Conservation (phyloP, 352 stramenopile genomes). For the Pythium utonaiense region DNA sequence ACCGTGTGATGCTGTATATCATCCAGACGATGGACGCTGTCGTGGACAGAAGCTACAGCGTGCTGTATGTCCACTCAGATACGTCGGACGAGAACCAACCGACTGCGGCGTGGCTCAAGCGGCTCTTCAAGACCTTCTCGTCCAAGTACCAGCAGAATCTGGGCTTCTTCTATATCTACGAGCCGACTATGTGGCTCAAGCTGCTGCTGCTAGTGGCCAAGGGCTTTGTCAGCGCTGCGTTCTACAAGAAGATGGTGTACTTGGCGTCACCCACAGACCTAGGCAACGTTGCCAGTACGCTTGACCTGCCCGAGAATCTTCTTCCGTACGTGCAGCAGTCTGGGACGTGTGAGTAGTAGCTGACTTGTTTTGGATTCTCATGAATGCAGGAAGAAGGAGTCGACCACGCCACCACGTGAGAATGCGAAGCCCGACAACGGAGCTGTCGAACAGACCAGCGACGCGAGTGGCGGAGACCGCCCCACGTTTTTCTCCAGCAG, state of each 20-base stretch:
- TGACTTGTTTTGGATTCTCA: not conserved
- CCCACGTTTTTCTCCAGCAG: not conserved
- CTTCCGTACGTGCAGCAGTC: slow-evolving; percentile 30
- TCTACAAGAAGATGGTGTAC: slow-evolving; percentile 82
- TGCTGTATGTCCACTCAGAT: slow-evolving; percentile 63
- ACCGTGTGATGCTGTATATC: slow-evolving; percentile 73
- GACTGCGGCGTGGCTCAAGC: slow-evolving; percentile 62
- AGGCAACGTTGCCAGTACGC: slow-evolving; percentile 38
- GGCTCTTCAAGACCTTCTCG: slow-evolving; percentile 55
- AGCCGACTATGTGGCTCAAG: slow-evolving; percentile 73
- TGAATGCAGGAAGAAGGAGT: slow-evolving; percentile 14
- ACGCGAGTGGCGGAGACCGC: not conserved
- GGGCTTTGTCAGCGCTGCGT: slow-evolving; percentile 51
- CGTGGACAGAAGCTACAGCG: slow-evolving; percentile 52
- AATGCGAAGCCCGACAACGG: not conserved
- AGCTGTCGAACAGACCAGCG: not conserved
- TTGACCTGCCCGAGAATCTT: slow-evolving; percentile 49
- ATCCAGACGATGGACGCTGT: slow-evolving; percentile 61
- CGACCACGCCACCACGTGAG: not conserved
- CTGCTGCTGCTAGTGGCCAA: slow-evolving; percentile 66
- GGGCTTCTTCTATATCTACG: slow-evolving; percentile 76
- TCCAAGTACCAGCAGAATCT: slow-evolving; percentile 57
- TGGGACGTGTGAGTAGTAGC: not conserved
- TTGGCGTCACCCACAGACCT: slow-evolving; percentile 45
- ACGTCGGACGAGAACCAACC: slow-evolving; percentile 51